Evolutionary conservation across 2,329 filamentous ascomycete species (phyloP), one percentile per base, ranked within the genome.

Genomic region (Aspergillus brunneoviolaceus): DNA sequence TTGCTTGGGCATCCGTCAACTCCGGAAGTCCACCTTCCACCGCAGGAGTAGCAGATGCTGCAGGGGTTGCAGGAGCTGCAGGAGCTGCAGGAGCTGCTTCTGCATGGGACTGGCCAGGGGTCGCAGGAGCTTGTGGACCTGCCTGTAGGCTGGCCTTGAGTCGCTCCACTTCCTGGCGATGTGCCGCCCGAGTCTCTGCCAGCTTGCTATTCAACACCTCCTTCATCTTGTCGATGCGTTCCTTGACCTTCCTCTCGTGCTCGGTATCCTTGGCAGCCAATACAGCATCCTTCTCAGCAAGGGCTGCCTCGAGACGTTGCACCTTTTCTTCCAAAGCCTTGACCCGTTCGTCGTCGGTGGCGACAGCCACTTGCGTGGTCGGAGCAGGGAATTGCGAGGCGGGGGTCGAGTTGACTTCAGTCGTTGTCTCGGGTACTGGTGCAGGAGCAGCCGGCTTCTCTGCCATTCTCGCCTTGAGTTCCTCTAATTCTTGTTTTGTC

Each of bases 181-280:
- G 79, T 58, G 79, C 72, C 33, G 80, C 77, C 62, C 77, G 81
- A 11, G 81, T 76, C 53, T 87, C 84, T 9, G 72, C 76, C 16
- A 96, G 81, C 71, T 89, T 91, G 70, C 85, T 87, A 68, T 89
- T 89, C 60, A 90, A 81, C 11, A 83, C 86, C 31, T 85, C 83
- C 69, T 93, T 89, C 16, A 89, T 79, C 61, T 87, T 85, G 57
- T 84, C 82, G 1, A 80, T 72, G 11, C 76, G 73, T 59, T 80
- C 76, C 52, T 83, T 79, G 59, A 81, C 69, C 55, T 80, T 76
- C 27, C 79, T 74, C 55, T 85, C 82, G 33, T 81, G 73, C 54
- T 84, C 78, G 9, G 76, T 70, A 58, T 83, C 77, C 64, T 85
- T 82, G 25, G 81, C 76, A 42, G 80, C 75, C 76, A 53, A 72